phyloP scores from a whole-genome alignment of 2,329 filamentous ascomycete species.

The Alternaria incomplexa region DNA sequence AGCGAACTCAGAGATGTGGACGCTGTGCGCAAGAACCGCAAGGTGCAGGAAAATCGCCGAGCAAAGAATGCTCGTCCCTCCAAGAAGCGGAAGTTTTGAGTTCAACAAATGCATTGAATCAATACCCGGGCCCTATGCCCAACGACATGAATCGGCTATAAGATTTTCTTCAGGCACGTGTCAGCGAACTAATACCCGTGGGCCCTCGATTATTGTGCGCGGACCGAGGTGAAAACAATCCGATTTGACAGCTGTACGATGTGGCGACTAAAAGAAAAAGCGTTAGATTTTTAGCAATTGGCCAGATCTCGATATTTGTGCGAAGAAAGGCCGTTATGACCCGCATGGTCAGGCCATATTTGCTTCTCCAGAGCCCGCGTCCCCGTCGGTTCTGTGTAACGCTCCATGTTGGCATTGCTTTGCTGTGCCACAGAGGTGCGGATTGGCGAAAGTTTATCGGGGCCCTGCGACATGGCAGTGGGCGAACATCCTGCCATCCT shows the following conservation, averaged over 20 bases:
- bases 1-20: conserved; percentile 81
- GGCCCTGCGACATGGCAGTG: conserved; percentile 1
- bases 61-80: conserved; percentile 88
- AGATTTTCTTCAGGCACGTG: conserved; percentile 3
- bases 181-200: not conserved
- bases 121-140: conserved; percentile 10
- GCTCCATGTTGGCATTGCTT: conserved; percentile 11
- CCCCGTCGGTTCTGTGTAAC: conserved; percentile 15
- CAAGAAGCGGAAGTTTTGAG: conserved; percentile 61
- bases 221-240: conserved; percentile 11
- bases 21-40: conserved; percentile 83
- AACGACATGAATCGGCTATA: conserved; percentile 11
- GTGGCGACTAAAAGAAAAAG: conserved; percentile 13
- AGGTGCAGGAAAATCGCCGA: conserved; percentile 74
- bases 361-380: not conserved
- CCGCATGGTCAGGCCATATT: conserved; percentile 19
- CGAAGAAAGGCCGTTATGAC: conserved; percentile 13
- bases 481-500: conserved; percentile 8
- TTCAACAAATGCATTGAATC: conserved; percentile 8
- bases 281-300: not conserved
- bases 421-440: conserved; percentile 29
- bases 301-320: conserved; percentile 8
- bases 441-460: conserved; percentile 20
- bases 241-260: not conserved
- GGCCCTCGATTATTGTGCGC: not conserved